Percentiles rank a stretch among this genome's conserved stretches.
Conservation (phyloP, 164 flowering plant genomes). For the Chimonanthus praecox region DNA sequence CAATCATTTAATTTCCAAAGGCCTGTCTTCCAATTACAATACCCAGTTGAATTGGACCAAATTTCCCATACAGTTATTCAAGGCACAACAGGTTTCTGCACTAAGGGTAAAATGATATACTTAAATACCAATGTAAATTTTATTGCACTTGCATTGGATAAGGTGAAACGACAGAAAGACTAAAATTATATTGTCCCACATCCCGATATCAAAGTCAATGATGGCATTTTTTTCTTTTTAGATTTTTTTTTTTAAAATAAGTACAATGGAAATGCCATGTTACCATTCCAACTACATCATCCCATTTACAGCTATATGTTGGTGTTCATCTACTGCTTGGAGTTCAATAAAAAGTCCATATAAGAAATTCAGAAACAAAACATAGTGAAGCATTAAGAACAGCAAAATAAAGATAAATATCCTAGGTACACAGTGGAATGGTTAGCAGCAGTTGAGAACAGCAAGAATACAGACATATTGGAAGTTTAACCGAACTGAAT, state of each 20-base stretch:
- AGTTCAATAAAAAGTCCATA: background rate
- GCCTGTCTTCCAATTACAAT: too few species aligned
- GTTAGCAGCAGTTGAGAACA: background rate
- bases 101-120: background rate
- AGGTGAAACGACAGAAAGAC: background rate
- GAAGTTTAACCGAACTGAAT: background rate
- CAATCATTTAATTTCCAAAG: too few species aligned
- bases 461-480: background rate
- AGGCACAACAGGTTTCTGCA: background rate
- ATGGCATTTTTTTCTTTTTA: too few species aligned
- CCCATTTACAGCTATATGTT: background rate
- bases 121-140: background rate
- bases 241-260: too few species aligned
- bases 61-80: background rate
- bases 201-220: too few species aligned
- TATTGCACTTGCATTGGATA: background rate
- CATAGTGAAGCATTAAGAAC: background rate
- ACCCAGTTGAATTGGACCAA: background rate
- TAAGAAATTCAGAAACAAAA: background rate
- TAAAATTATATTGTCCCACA: too few species aligned
- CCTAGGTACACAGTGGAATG: background rate
- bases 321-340: background rate
- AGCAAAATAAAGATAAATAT: too few species aligned
- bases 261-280: background rate
- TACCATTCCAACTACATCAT: background rate